Evolutionary conservation across 495 filamentous ascomycete species (phyloP), one percentile per base, ranked within the genome.

Genomic region (Acidiella bohemica): DNA sequence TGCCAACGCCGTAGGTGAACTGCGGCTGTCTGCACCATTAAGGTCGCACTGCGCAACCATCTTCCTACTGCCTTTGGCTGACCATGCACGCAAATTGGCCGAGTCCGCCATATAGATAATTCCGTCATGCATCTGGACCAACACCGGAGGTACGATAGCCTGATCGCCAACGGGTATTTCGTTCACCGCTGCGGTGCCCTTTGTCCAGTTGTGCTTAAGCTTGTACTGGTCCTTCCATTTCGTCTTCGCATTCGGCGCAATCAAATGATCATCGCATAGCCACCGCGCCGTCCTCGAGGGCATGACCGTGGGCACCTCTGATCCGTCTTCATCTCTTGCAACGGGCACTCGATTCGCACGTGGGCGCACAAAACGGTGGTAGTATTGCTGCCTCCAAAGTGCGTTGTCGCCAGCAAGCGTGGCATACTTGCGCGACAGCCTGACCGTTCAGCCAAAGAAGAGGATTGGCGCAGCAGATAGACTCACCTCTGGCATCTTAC

Each of bases 201-300:
- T 75, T 13, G 78, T 73, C 90, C 90, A 97, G 57, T 96, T 96
- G 53, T 95, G 81, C 36, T 81, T 72, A 24, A 95, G 67, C 51
- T 80, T 85, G 59, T 87, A 97, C 49, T 90, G 81, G 37, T 70
- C 68, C 65, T 95, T 95, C 90, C 90, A 97, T 58, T 81, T 70
- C 11, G 73, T 80, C 16, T 57, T 51, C 16, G 47, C 58, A 24
- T 64, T 68, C 21, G 64, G 66, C 30, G 61, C 60, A 13, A 73
- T 65, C 18, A 80, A 58, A 43, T 70, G 66, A 40, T 70, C 64
- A 42, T 76, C 83, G 41, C 84, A 81, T n/a, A 86, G 70, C 88
- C 88, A 93, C 61, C 79, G 77, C 12, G 83, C 78, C 30, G 74
- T 64, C 36, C 72, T 75, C 4, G 80, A 82, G 0, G 80, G 78